phyloP scores from a whole-genome alignment of 2,329 filamentous ascomycete genomes.

The Xylariaceae sp. region DNA sequence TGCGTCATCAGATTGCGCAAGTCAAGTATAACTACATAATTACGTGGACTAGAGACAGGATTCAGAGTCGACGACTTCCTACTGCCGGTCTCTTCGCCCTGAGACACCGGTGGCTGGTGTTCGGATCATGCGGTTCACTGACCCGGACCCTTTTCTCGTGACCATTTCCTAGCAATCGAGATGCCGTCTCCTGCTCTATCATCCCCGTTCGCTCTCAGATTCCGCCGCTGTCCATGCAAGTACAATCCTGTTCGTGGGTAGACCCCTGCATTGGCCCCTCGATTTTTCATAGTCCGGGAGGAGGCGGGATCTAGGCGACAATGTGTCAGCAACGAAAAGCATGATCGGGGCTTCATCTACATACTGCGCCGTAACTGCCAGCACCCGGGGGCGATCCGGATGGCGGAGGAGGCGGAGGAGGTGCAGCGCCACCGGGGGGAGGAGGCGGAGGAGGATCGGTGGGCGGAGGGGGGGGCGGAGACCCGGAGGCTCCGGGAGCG shows the following conservation, averaged over 20 bases:
- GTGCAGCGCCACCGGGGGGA: constrained; percentile 45
- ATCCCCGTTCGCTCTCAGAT: no score
- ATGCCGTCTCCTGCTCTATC: no score
- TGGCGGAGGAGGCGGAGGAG: constrained; percentile 51
- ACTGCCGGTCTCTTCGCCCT: no score
- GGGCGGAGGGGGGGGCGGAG: constrained; percentile 52
- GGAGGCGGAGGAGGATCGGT: constrained; percentile 58
- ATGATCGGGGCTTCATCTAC: constrained; percentile 20
- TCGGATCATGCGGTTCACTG: no score
- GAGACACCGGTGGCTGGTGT: no score
- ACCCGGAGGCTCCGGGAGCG: constrained; percentile 37
- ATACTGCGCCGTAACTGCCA: constrained; percentile 56
- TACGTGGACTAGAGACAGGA: no score
- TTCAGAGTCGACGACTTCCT: no score
- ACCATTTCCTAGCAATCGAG: no score
- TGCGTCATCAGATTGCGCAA: no score
- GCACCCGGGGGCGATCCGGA: constrained; percentile 37
- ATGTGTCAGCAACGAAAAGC: constrained; percentile 8
- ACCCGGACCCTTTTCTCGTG: no score
- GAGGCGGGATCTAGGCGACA: constrained; percentile 46
- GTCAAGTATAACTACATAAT: no score
- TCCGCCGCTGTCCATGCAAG: no score
- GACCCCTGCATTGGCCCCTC: neutral
- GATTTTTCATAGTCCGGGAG: constrained; percentile 49
- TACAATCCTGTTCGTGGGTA: neutral